phyloP scores from a whole-genome alignment of 2,329 filamentous ascomycete genomes.

The Ophiostoma novo-ulmi region DNA sequence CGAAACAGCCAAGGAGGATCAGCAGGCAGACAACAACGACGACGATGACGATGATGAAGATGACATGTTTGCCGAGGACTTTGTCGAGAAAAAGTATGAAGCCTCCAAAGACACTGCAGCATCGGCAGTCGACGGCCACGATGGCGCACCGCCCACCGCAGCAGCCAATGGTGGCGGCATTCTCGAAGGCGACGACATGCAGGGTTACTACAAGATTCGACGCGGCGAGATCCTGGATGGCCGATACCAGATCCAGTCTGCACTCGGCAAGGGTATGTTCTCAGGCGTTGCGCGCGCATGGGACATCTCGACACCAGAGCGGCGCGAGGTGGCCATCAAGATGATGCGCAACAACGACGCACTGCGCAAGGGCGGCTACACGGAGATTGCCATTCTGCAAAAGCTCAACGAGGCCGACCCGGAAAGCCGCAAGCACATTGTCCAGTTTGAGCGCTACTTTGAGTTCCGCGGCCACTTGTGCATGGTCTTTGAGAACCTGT shows the following conservation, averaged over 20 bases:
- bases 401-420: conserved; percentile 81
- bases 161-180: conserved; percentile 62
- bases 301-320: conserved; percentile 63
- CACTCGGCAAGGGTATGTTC: conserved; percentile 90
- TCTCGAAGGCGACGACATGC: conserved; percentile 87
- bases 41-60: conserved; percentile 51
- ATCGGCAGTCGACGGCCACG: conserved; percentile 35
- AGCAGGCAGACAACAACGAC: background rate
- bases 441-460: conserved; percentile 80
- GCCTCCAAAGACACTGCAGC: conserved; percentile 35
- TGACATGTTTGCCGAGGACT: conserved; percentile 86
- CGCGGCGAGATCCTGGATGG: conserved; percentile 84
- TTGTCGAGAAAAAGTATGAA: conserved; percentile 61
- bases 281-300: conserved; percentile 88
- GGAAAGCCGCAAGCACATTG: conserved; percentile 85
- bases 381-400: conserved; percentile 88
- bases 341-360: conserved; percentile 96
- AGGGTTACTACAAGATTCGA: conserved; percentile 95
- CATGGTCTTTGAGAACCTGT: conserved; percentile 93
- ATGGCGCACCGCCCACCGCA: conserved; percentile 41
- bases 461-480: conserved; percentile 94
- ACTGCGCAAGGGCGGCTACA: conserved; percentile 83
- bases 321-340: conserved; percentile 85
- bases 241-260: conserved; percentile 82
- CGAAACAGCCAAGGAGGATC: conserved; percentile 9